These are phyloP conservation scores for Aschersonia sp. DNA, from an alignment of 2,329 filamentous ascomycete species.

Conservation along the genomic window DNA sequence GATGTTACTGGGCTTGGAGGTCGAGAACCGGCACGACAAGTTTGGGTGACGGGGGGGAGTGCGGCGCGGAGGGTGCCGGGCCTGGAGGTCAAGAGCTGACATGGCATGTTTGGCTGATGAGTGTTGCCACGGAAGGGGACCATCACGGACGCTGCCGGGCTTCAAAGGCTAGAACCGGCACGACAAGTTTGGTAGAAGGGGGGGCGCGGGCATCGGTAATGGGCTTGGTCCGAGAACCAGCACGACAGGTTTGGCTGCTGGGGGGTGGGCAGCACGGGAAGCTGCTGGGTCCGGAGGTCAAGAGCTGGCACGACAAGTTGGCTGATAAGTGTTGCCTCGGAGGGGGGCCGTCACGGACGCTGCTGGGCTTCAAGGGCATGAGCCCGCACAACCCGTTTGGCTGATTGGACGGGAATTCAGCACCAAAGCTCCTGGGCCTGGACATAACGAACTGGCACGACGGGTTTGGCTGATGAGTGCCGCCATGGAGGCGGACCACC, in stretches of 20 bases:
- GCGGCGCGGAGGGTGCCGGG: too few species aligned
- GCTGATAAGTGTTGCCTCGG: too few species aligned
- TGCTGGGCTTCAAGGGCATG: too few species aligned
- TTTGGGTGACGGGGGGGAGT: slow-evolving; percentile 23
- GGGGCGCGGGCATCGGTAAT: too few species aligned
- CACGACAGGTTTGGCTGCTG: slow-evolving; percentile 72
- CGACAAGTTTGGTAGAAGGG: too few species aligned
- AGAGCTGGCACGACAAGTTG: too few species aligned
- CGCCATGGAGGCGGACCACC: too few species aligned
- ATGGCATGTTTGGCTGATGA: slow-evolving; percentile 56
- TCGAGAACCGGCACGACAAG: slow-evolving; percentile 89
- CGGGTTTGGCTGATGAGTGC: slow-evolving; percentile 40
- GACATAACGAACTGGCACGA: slow-evolving; percentile 72
- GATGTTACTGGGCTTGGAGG: slow-evolving; percentile 71
- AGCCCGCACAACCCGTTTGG: slow-evolving; percentile 77
- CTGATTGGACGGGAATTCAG: slow-evolving; percentile 7
- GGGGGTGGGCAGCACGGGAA: slow-evolving; percentile 86
- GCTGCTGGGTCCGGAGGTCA: slow-evolving; percentile 74
- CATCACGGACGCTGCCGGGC: too few species aligned
- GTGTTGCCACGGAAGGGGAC: not conserved
- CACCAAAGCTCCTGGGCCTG: too few species aligned
- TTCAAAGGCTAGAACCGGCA: too few species aligned
- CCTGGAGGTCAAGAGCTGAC: slow-evolving; percentile 59
- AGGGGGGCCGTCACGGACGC: too few species aligned
- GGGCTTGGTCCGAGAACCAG: slow-evolving; percentile 75